These are phyloP conservation scores for Nicotiana noctiflora DNA, from an alignment of 257 asterid species.

Conservation along the genomic window DNA sequence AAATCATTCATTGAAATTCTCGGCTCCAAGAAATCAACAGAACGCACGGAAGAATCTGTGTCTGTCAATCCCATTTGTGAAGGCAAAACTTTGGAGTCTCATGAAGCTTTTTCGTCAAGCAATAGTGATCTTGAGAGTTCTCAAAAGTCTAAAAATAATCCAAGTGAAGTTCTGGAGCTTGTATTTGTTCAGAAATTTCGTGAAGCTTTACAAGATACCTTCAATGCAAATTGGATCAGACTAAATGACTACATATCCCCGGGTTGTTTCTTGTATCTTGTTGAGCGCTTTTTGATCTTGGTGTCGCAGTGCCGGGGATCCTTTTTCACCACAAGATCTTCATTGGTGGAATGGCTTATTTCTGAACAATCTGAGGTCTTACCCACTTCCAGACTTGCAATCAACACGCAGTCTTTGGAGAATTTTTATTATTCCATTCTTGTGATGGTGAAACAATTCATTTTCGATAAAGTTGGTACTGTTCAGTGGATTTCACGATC, in stretches of 20 bases:
- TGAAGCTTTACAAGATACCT: constrained; percentile 35
- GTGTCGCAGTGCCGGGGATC: constrained; percentile 25
- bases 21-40: neutral
- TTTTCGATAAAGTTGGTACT: neutral
- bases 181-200: constrained; percentile 13
- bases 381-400: constrained; percentile 9
- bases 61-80: neutral
- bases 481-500: constrained; percentile 30
- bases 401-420: neutral
- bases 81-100: neutral
- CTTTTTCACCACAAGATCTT: constrained; percentile 41
- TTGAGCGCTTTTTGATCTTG: constrained; percentile 43
- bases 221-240: constrained; percentile 19
- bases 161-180: neutral
- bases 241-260: constrained; percentile 41
- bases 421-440: constrained; percentile 8
- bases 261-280: constrained; percentile 45
- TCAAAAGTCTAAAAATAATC: neutral
- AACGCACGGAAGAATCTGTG: neutral
- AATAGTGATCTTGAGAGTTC: neutral
- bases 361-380: constrained; percentile 14
- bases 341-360: constrained; percentile 37
- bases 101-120: neutral
- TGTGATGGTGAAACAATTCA: constrained; percentile 14
- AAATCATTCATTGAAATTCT: constrained; percentile 31